Base-by-base conservation (phyloP, 2,329 filamentous ascomycete genomes). In the Trichoderma gracile region DNA sequence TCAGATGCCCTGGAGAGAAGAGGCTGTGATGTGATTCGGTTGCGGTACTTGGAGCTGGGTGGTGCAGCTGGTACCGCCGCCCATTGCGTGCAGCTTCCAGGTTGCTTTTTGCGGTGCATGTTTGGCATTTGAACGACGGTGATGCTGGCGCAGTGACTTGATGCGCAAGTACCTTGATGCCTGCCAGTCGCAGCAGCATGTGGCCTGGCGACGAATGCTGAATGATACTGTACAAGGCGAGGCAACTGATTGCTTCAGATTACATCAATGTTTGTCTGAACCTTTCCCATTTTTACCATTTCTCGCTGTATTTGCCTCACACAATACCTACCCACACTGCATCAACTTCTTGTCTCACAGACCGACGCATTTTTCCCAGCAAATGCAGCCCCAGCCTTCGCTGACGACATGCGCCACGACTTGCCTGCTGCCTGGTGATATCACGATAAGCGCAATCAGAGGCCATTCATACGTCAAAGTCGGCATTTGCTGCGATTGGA, bases 1-100 rank as follows among this genome's bases (percentile, higher is more conserved):
- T 38, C 33, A 38, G 33, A 38, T 52, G 59, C 47, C 19, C 42
- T 43, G 25, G 33, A 15, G n/a, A 33, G 30, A 3, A n/a, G n/a
- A n/a, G n/a, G 12, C 49, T 62, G 55, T 30, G 54, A 23, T 47
- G 56, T 47, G n/a, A 38, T 49, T 59, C 8, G 19, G 52, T 14
- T 14, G 19, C 42, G 50, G 45, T 40, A 59, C 56, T 55, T 40
- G 40, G 40, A n/a, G 40, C 19, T 21, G 43, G 40, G 40, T 27
- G 54, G 12, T 21, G 43, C 47, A 30, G 47, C 25, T n/a, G 47
- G 47, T 30, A 50, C 47, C 47, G 47, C 10, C 15, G 49, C 49
- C 49, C 49, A 59, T 40, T 38, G 30, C 56, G 40, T 49, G 56
- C 30, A 59, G 55, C 30, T 25, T 27, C 14, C 4, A 38, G 8